phyloP scores from a whole-genome alignment of 345 rosid species.

The Heritiera fomes region DNA sequence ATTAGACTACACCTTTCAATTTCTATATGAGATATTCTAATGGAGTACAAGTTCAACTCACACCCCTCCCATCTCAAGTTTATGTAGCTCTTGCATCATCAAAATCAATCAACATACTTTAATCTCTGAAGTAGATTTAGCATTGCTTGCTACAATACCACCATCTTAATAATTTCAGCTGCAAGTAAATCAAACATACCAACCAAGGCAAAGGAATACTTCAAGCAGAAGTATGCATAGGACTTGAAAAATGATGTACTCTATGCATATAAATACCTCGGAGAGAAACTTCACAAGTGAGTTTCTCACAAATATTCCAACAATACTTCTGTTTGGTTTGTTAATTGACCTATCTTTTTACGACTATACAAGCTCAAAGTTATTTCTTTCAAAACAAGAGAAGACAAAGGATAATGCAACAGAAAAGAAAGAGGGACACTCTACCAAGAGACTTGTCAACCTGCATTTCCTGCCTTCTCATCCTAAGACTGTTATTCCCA shows the following conservation, averaged over 20 bases:
- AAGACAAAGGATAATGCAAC: conserved; percentile 77
- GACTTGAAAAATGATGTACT: neutral
- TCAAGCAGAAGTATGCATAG: no score
- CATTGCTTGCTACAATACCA: no score
- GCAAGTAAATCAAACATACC: no score
- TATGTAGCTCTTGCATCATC: no score
- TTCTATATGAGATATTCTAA: no score
- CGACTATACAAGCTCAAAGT: neutral
- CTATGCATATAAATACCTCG: neutral
- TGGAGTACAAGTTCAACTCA: no score
- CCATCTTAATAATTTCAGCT: no score
- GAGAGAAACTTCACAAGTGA: neutral
- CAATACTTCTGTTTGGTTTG: neutral
- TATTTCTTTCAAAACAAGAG: conserved; percentile 54
- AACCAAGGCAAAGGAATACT: no score
- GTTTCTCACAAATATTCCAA: neutral
- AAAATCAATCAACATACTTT: no score
- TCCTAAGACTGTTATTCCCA: conserved; percentile 49
- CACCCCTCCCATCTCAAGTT: no score
- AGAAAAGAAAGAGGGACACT: conserved; percentile 68
- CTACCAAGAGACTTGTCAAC: conserved; percentile 68
- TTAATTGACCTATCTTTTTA: neutral
- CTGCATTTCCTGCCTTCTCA: conserved; percentile 76
- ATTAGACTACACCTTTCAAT: no score
- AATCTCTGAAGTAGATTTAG: no score